Base-by-base conservation (phyloP, 495 filamentous ascomycete species). In the Podospora didyma region DNA sequence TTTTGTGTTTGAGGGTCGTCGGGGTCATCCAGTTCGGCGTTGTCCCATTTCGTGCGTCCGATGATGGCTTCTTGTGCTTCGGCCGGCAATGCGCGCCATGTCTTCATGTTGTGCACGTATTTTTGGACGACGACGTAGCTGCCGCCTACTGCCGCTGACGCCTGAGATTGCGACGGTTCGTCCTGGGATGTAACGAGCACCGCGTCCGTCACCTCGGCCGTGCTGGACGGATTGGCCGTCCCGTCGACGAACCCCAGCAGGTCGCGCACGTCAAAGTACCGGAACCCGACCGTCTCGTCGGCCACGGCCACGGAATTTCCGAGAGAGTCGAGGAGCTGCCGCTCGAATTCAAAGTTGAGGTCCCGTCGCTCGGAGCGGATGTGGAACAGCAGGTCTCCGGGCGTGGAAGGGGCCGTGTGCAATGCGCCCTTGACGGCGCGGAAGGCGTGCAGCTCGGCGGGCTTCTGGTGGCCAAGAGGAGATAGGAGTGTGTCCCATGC, bases 71-170 rank as follows among this genome's bases (percentile, higher is more conserved):
- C 51, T 17, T 53, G 51, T 14, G 14, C n/a, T n/a, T 45, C 51
- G 35, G 37, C 23, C 39, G 37, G n/a, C 19, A 51, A 10, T 1
- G 12, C 14, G 16, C 23, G 5, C 49, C 49, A 51, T 6, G 28
- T 21, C 39, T 45, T 53, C 51, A 53, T 53, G 51, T 53, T 35
- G 26, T 53, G 51, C 39, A 53, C 35, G 39, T 53, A 53, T 26
- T 53, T 53, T 35, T 53, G 51, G 21, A 53, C 51, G n/a, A 53
- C 51, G 12, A 53, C 34, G 24, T 53, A 53, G 16, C 51, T 53
- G 14, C 51, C 51, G 17, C 51, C 51, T 10, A 35, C 26, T 22
- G 26, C 49, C 21, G 16, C 26, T 20, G 20, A 7, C 10, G 46
- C 46, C 22, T 4, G 19, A 19, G 20, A 17, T 5, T n/a, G 24